phyloP scores from a whole-genome alignment of 805 yeast genomes.

The Kodamaea neixiangensis region DNA sequence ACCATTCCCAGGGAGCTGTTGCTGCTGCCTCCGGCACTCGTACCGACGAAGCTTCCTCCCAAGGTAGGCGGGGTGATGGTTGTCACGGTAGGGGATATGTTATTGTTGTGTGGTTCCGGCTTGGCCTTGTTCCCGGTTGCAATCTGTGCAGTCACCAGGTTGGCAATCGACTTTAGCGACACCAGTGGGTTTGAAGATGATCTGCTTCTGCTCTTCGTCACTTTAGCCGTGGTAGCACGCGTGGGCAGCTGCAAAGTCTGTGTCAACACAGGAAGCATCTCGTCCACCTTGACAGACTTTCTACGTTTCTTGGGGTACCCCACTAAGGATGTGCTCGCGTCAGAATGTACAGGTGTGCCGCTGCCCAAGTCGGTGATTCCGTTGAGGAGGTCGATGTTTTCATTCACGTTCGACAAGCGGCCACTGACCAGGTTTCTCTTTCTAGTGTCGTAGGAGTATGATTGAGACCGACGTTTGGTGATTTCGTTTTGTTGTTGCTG shows the following conservation, averaged over 20 bases:
- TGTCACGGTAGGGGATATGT: neutral
- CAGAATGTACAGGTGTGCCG: neutral
- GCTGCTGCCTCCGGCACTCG: neutral
- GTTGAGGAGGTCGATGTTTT: slow-evolving; percentile 1
- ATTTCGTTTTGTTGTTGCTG: neutral
- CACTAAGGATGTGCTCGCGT: neutral
- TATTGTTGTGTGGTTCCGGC: neutral
- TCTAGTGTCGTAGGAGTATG: slow-evolving; percentile 21
- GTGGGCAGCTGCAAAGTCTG: slow-evolving; percentile 4
- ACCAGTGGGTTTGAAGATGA: slow-evolving; percentile 10
- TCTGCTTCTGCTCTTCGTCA: slow-evolving; percentile 10
- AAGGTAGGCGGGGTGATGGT: neutral
- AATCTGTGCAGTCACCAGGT: slow-evolving; percentile 1
- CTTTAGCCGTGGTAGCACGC: neutral
- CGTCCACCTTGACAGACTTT: slow-evolving; percentile 14
- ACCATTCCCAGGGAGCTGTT: slow-evolving; percentile 3
- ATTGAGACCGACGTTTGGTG: slow-evolving; percentile 16
- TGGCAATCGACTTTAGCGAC: slow-evolving; percentile 3
- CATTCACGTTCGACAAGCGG: slow-evolving; percentile 5
- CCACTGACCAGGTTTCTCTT: slow-evolving; percentile 8
- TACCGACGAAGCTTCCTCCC: neutral
- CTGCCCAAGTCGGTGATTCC: neutral
- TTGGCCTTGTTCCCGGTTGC: neutral
- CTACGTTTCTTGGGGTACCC: slow-evolving; percentile 14
- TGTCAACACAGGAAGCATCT: neutral